Evolutionary conservation across 768 basidiomycete species (phyloP), one percentile per base, ranked within the genome.

Genomic region (Tremella mesenterica): DNA sequence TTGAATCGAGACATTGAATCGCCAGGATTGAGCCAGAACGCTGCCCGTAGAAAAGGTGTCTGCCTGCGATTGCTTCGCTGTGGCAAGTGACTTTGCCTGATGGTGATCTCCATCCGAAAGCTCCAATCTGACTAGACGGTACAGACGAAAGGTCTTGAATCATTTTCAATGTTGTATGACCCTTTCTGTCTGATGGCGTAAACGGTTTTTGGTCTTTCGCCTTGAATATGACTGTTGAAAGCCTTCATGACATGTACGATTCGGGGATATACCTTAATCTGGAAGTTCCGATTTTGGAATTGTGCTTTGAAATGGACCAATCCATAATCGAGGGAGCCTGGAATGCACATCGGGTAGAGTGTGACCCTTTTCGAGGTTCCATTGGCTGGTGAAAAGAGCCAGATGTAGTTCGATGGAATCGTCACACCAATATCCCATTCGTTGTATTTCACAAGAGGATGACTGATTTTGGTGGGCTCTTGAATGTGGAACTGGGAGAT

Each of bases 161-260:
- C 60, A 58, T 55, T 13, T 25, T 48, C 12, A 44, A 16, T 10
- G 38, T 44, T 10, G 29, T 20, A 2, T 48, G 39, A n/a, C 50
- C 39, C n/a, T 27, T 56, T 50, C 21, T 34, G 25, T 29, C 29
- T 18, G 3, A 61, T 27, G 2, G 48, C 52, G 4, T n/a, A 10
- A n/a, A 54, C 10, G 9, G 53, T 47, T 39, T 44, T 51, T n/a
- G 56, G 52, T 20, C 53, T 49, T 12, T 23, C 21, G 12, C 52
- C 52, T 41, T 60, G 59, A 10, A 60, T 43, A 2, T 34, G 46
- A 44, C 48, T 52, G 60, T 61, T 58, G 57, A 58, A 52, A 10
- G 60, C 58, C 44, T 61, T 61, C 44, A 58, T 58, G 36, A 61
- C 44, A 46, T 61, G 60, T 27, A 61, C 60, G 7, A 61, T 5